Base-by-base conservation (phyloP, 176 grass and related monocot species). In the Juncus inflexus region DNA sequence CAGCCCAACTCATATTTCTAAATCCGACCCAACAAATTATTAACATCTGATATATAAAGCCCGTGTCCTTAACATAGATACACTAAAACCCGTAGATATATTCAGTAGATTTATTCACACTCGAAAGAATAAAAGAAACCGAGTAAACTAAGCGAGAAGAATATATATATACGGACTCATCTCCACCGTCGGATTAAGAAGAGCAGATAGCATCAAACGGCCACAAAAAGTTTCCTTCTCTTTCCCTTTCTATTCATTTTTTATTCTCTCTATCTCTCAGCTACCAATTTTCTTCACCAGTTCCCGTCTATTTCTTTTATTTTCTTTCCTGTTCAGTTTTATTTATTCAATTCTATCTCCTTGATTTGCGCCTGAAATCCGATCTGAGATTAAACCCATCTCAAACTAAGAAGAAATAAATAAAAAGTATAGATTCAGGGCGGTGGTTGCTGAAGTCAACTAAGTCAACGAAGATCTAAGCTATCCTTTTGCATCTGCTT, bases 131-230 rank as follows among this genome's bases (percentile, higher is more conserved):
- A 28, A 28, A 28, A 28, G 19, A 28, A 28, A 28, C 19, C 19
- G 19, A 28, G 19, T 28, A 28, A 28, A 28, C 19, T 28, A 28
- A 67, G 42, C 36, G 28, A 36, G 54, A 57, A 12, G 51, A 35
- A 36, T 67, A 52, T 14, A 28, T 28, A 28, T 67, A 52, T 14
- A 50, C 47, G 12, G 10, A 68, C 49, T 63, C 5, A 70, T 71
- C 14, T 71, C 68, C 55, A 35, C 68, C 52, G 68, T 71, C 41
- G 37, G 68, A 71, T 71, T 52, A 12, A 71, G 36, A 2, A 37
- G 9, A 42, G 40, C 40, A 71, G 52, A 3, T 14, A 0, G 52
- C 42, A 40, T 3, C 42, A 2, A 59, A 71, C 54, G 54, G 68
- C 40, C 40, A 10, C n/a, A 59, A 71, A 19, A 35, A 12, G 37